A percentile compares a stretch with the other conserved stretches of the same genome.
Evolutionary conservation across 2,329 filamentous ascomycete species (phyloP).

Genomic region (Fusarium torulosum): DNA sequence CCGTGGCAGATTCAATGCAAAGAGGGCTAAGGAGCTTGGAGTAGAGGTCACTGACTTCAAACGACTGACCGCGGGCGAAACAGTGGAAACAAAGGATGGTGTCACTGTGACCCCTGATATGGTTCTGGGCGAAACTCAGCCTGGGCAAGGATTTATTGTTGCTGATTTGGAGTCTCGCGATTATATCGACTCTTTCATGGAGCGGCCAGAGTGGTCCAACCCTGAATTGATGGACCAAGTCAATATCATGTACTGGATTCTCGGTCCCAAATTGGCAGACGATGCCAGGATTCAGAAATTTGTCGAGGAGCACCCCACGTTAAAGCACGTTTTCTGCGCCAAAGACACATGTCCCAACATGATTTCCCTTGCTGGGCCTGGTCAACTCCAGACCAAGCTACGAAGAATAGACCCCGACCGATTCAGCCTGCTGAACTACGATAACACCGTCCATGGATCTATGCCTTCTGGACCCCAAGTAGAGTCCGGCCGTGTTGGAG

Average conservation of each 20-base stretch:
- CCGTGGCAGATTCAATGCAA: constrained; percentile 82
- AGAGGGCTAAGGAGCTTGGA: constrained; percentile 73
- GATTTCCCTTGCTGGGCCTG: constrained; percentile 75
- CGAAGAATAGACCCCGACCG: constrained; percentile 78
- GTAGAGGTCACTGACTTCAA: constrained; percentile 71
- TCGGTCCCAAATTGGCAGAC: constrained; percentile 75
- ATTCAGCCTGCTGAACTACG: constrained; percentile 77
- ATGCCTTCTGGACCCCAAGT: constrained; percentile 48
- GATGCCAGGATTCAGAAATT: constrained; percentile 76
- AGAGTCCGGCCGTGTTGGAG: constrained; percentile 59
- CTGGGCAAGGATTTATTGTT: constrained; percentile 81
- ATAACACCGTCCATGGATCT: constrained; percentile 60
- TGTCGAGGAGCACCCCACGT: constrained; percentile 69
- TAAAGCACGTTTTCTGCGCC: constrained; percentile 84
- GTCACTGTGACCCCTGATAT: constrained; percentile 83
- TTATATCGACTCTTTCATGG: constrained; percentile 78
- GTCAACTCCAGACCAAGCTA: constrained; percentile 75
- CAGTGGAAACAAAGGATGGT: constrained; percentile 73
- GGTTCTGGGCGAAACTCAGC: constrained; percentile 77
- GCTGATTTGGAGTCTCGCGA: constrained; percentile 79
- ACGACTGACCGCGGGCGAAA: constrained; percentile 71
- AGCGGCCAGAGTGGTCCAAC: constrained; percentile 78
- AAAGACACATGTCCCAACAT: constrained; percentile 81
- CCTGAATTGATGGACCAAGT: constrained; percentile 75
- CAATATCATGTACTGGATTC: constrained; percentile 81